Evolutionary conservation across 345 rosid species (phyloP).

Genomic region (Rhodamnia rubescens): DNA sequence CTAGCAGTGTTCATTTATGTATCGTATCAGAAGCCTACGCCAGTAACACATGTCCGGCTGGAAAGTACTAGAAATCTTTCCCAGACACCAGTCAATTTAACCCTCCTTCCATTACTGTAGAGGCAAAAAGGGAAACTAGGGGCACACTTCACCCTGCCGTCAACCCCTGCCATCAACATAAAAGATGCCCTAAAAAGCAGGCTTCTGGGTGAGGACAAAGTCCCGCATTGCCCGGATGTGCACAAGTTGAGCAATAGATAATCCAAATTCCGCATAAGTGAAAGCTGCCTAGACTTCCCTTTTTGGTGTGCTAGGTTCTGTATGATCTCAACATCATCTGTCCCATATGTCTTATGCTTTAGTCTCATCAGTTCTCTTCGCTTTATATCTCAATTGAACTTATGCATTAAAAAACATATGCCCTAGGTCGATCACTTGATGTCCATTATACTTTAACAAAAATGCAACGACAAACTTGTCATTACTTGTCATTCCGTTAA

Average conservation of each 20-base stretch:
- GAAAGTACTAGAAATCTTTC: not conserved
- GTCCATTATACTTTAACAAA: not conserved
- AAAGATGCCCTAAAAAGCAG: not conserved
- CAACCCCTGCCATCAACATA: not conserved
- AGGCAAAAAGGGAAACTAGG: not conserved
- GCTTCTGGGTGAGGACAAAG: not conserved
- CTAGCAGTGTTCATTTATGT: not conserved
- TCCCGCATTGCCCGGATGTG: not conserved
- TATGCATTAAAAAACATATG: not conserved
- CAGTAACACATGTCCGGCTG: not conserved
- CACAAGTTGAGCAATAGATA: not conserved
- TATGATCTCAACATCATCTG: not conserved
- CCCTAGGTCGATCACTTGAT: not conserved
- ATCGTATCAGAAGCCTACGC: not conserved
- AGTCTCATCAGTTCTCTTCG: not conserved
- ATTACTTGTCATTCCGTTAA: not conserved
- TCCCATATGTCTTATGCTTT: not conserved
- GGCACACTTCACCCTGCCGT: not conserved
- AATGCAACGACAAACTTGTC: not conserved
- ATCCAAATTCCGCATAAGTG: not conserved
- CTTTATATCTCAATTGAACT: not conserved
- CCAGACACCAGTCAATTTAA: not conserved
- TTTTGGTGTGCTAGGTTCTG: not conserved
- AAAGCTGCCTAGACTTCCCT: not conserved
- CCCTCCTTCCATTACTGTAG: not conserved